Base-by-base conservation (phyloP, 163 green algal genomes). In the Smithsoniella earleae region DNA sequence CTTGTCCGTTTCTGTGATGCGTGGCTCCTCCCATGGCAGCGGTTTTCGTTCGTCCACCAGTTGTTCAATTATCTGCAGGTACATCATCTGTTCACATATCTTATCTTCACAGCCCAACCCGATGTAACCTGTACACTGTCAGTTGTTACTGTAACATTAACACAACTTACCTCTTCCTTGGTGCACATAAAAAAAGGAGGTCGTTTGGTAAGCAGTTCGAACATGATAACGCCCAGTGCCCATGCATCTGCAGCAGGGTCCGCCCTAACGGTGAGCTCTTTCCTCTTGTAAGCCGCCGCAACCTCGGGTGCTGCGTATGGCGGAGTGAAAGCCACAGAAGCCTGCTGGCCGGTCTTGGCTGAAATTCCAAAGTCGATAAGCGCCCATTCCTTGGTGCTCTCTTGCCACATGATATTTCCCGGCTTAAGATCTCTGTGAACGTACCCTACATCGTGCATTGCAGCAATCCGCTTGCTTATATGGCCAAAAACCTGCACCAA, bases 401-500 rank as follows among this genome's bases (percentile, higher is more conserved):
- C 25, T 27, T 36, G 49, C 8, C 31, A 18, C 8, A 64, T 25
- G 6, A 64, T 13, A 18, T 64, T 64, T 25, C 49, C 49, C 25
- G 1, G 49, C 49, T 18, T 64, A 27, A 64, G 49, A 27, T 64
- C 49, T 25, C 49, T 25, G 49, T 64, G 49, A 25, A 64, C 49
- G 25, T 27, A 64, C 25, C 8, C 49, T 1, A 22, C 49, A 27
- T 10, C 49, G 1, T 64, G 49, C 49, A 64, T 25, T 27, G 31
- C 49, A 0, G 49, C 1, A 27, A 64, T 25, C 25, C 49, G 13
- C 6, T 13, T 18, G 8, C 25, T 27, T 27, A 64, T 27, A 25
- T 64, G 8, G 49, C 8, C 49, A 27, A 64, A 36, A 27, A 64
- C 13, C 49, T 64, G 49, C 49, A 64, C n/a, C n/a, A n/a, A n/a